Base-by-base conservation (phyloP, 208 protist genomes). In the Crithidia expoeki region DNA sequence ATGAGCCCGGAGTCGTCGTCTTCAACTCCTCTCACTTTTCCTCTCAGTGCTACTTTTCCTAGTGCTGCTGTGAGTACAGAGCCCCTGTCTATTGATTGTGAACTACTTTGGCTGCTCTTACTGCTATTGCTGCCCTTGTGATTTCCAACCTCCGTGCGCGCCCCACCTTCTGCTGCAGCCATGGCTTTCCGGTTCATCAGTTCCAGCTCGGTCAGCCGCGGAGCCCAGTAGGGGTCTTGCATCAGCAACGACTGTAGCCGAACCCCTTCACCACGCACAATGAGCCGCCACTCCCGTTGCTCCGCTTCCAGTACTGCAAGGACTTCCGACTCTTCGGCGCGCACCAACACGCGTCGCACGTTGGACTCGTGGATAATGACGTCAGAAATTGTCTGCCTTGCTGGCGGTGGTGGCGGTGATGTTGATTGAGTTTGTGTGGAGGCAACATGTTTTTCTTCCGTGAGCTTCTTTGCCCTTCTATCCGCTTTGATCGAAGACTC, bases 141-240 rank as follows among this genome's bases (percentile, higher is more conserved):
- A n/a, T n/a, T n/a, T n/a, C n/a, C n/a, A n/a, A 12, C 36, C 36
- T 42, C 44, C 44, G 14, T 21, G 12, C 36, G 12, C 30, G 38
- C 44, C 2, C 40, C 28, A 6, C 61, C 52, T 23, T 42, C 52
- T 12, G 63, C 68, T 19, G 33, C 28, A 14, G 56, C 64, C 30
- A 72, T 46, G 10, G 65, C 73, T 17, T 46, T 23, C 33, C 44
- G 32, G 52, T 73, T 72, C 38, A 73, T 46, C 23, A 47, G 40
- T 50, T 73, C 73, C 66, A 79, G 30, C 66, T 66, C 52, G 25
- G 65, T 67, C 16, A 71, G 53, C 14, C 58, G 58, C 66, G 59
- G 60, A 7, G 59, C 60, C 73, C 73, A 79, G 73, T 68, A 79
- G 30, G 66, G 59, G 36, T 79, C 73, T 10, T 79, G 52, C 59